Evolutionary conservation across 2,329 filamentous ascomycete species (phyloP), one percentile per base, ranked within the genome.

Genomic region (Penicillium brevicompactum): DNA sequence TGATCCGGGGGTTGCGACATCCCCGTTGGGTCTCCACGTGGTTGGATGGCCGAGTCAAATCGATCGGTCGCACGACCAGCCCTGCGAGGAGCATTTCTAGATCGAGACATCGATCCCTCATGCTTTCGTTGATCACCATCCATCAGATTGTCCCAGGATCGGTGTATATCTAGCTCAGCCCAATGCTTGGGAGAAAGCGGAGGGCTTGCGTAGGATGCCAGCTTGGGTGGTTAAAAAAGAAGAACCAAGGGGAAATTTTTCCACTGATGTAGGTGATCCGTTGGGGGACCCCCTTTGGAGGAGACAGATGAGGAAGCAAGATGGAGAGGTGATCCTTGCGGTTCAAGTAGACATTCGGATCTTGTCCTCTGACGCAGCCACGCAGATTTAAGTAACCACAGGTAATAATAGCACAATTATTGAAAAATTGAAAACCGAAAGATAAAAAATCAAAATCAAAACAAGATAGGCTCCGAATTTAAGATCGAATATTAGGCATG

Each of bases 61-160:
- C 67, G 66, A 59, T 74, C 71, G 76, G 65, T 81, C 80, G 66
- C 76, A 72, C 68, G 76, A 68, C 71, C 74, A 76, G 81, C 73
- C 58, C 83, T 77, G 63, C 82, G 78, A 62, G 80, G 67, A 72
- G 71, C 79, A 80, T 74, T 71, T 56, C 65, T 63, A 61, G 69
- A 61, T 57, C 63, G 67, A 54, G 70, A 65, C 69, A 84, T 80
- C 77, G 88, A 87, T 75, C 83, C 81, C 76, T 89, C 89, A 83
- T 88, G 85, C 80, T 89, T 83, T 70, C 85, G 85, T 76, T 84
- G 84, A 79, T 87, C 85, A 77, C 89, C 86, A 81, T 93, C 90
- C 90, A 94, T 94, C 70, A 78, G 76, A 73, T 78, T 74, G 74
- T 80, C 76, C 73, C 76, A 75, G 75, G 78, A 78, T 74, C 80